Evolutionary conservation across 441 rosid genomes (phyloP).

Genomic region (Pelargonium citronellum): DNA sequence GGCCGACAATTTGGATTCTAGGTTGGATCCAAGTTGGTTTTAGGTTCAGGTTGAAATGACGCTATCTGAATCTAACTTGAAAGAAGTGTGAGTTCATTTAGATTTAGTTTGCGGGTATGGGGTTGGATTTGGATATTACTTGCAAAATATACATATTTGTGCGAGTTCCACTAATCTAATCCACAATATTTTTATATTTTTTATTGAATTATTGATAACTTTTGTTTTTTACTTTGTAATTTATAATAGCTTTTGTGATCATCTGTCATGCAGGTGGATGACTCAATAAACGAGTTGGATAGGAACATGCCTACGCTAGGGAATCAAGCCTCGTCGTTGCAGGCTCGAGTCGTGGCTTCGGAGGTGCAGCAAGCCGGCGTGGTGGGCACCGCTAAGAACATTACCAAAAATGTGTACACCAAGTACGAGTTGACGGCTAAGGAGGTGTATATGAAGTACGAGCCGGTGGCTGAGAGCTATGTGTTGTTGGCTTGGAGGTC

Average conservation of each 20-base stretch:
- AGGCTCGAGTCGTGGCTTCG: constrained; percentile 43
- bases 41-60: too few species aligned
- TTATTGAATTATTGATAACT: too few species aligned
- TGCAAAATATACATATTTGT: too few species aligned
- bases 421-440: constrained; percentile 36
- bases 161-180: too few species aligned
- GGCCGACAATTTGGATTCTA: too few species aligned
- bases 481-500: constrained; percentile 38
- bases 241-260: not conserved
- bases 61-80: too few species aligned
- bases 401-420: constrained; percentile 25
- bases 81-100: too few species aligned
- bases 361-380: constrained; percentile 47
- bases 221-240: too few species aligned
- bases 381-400: constrained; percentile 34
- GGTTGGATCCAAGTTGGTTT: too few species aligned
- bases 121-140: too few species aligned
- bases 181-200: too few species aligned
- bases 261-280: constrained; percentile 41
- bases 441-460: constrained; percentile 31
- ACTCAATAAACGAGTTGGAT: constrained; percentile 34
- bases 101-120: too few species aligned
- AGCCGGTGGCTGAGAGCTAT: constrained; percentile 43
- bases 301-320: constrained; percentile 43
- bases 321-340: constrained; percentile 41